Percentiles rank a stretch among this genome's conserved stretches.
These are phyloP conservation scores for Thermomucor indicae-seudaticae DNA, from an alignment of 371 early-diverging fungal genomes.

Conservation along the genomic window DNA sequence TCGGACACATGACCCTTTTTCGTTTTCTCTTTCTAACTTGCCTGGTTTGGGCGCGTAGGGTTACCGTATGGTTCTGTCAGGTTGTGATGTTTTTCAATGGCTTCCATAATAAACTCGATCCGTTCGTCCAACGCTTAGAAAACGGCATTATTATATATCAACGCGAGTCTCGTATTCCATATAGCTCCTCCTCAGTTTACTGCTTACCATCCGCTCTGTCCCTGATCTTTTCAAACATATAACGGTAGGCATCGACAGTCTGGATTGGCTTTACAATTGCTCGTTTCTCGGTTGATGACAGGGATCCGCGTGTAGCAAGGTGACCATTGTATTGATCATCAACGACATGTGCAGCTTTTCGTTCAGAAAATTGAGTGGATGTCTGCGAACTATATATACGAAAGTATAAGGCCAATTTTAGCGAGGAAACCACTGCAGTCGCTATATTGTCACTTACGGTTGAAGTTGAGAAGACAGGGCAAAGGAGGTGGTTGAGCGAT, in stretches of 20 bases:
- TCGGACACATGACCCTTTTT: too few species aligned
- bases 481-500: too few species aligned
- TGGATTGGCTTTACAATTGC: not conserved
- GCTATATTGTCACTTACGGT: slow-evolving; percentile 11
- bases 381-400: slow-evolving; percentile 5
- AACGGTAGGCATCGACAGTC: slow-evolving; percentile 50
- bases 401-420: not conserved
- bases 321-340: slow-evolving; percentile 34
- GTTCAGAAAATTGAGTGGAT: slow-evolving; percentile 15
- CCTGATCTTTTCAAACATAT: slow-evolving; percentile 84
- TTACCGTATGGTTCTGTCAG: slow-evolving; percentile 50
- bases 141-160: not conserved
- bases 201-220: slow-evolving; percentile 62
- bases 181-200: not conserved
- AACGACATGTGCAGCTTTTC: slow-evolving; percentile 17
- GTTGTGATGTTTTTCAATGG: slow-evolving; percentile 43
- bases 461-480: slow-evolving; percentile 7
- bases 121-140: slow-evolving; percentile 54
- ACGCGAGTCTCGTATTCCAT: too few species aligned
- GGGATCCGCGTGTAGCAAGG: slow-evolving; percentile 7
- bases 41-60: slow-evolving; percentile 59
- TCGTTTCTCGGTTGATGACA: not conserved
- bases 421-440: not conserved
- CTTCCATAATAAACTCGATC: slow-evolving; percentile 64
- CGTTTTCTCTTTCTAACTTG: slow-evolving; percentile 3